Base-by-base conservation (phyloP, 2,329 filamentous ascomycete species). In the Fusarium heterosporum region DNA sequence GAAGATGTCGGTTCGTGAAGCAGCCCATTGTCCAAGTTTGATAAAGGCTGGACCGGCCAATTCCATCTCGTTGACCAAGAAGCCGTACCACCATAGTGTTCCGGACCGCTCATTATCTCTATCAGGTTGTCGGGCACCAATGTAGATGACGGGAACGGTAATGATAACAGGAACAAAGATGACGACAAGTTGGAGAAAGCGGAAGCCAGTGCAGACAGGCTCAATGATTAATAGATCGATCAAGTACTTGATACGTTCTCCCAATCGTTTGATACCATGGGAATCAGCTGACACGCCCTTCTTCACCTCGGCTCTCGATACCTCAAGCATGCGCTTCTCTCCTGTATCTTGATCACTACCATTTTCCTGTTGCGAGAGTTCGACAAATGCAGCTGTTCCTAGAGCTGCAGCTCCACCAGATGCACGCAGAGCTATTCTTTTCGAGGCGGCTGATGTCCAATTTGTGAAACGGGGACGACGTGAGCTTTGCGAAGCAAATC, bases 21-120 rank as follows among this genome's bases (percentile, higher is more conserved):
- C 96, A 17, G 96, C 96, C 96, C 96, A 99, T 89, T 99, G 96
- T 16, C 96, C 96, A 54, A 99, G 87, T 89, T 99, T 99, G 81
- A 99, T 99, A 75, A 99, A 99, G 1, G 96, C 93, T 42, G 96
- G 94, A 0, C 96, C 96, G 17, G 95, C 93, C 75, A 89, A 85
- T 79, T 99, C 95, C 96, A 99, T 98, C 28, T 91, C 86, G 58
- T 84, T 86, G 11, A 98, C 93, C 38, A 99, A 79, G 73, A 97
- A 96, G 5, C 83, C 83, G 80, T 97, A 99, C 96, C 96, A 99
- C 93, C 92, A 97, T 4, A 98, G 74, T 0, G 94, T 94, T 1
- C 96, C 95, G 8, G 81, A 84, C 64, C 93, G 85, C 80, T 97
- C 93, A 67, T 92, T 88, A 70, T 93, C 90, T 57, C 85, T 86